phyloP scores from a whole-genome alignment of 805 yeast genomes.

The Kuraishia cidri region DNA sequence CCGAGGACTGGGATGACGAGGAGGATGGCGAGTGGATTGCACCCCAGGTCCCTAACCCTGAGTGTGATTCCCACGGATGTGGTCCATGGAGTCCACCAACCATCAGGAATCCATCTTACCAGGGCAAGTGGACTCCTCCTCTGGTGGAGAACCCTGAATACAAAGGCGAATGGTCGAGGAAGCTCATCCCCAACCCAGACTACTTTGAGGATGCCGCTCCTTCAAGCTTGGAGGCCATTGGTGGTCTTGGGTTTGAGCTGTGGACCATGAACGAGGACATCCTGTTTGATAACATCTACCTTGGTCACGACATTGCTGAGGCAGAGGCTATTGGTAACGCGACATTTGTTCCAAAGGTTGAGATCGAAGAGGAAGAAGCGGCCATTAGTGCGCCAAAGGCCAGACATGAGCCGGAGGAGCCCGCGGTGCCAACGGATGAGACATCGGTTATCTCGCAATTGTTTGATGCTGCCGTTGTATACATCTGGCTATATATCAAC shows the following conservation, averaged over 20 bases:
- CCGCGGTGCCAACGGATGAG: conserved; percentile 18
- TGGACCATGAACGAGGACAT: conserved; percentile 80
- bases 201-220: conserved; percentile 53
- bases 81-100: conserved; percentile 72
- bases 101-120: conserved; percentile 59
- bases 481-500: conserved; percentile 10
- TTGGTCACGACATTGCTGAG: conserved; percentile 78
- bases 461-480: conserved; percentile 10
- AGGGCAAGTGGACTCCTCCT: conserved; percentile 76
- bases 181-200: conserved; percentile 57
- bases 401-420: conserved; percentile 29
- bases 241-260: conserved; percentile 80
- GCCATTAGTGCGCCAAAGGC: conserved; percentile 31
- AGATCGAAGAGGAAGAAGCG: conserved; percentile 36
- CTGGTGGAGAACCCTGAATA: conserved; percentile 64
- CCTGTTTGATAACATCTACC: conserved; percentile 73
- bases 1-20: conserved; percentile 82
- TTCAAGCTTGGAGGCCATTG: conserved; percentile 55
- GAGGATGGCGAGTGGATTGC: conserved; percentile 85
- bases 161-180: conserved; percentile 73
- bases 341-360: conserved; percentile 52
- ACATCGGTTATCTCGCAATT: neutral
- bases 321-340: conserved; percentile 79
- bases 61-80: conserved; percentile 64
- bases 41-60: conserved; percentile 65